phyloP scores from a whole-genome alignment of 2,329 filamentous ascomycete genomes.

The Colletotrichum caudatum region DNA sequence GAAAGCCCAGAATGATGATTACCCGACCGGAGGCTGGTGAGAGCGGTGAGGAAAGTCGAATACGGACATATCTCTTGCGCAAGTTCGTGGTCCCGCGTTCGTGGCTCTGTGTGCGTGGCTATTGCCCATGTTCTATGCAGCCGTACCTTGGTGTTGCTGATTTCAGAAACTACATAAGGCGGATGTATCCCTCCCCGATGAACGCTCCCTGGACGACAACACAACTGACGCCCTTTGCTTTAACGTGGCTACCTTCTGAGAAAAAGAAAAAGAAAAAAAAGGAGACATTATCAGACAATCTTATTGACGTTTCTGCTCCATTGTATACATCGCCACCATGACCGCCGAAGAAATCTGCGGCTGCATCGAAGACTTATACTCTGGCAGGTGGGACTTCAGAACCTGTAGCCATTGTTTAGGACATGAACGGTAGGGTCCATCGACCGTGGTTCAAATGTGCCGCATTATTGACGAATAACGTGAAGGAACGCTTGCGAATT shows the following conservation, averaged over 20 bases:
- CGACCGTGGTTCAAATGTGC: not conserved
- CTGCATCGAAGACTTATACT: conserved; percentile 41
- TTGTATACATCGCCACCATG: conserved; percentile 8
- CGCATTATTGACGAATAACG: not conserved
- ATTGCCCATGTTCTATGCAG: not conserved
- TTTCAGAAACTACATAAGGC: conserved; percentile 9
- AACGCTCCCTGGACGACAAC: not conserved
- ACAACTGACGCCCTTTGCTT: not conserved
- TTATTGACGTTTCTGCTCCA: no score
- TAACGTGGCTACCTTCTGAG: not conserved
- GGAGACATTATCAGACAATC: not conserved
- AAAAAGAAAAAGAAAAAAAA: no score
- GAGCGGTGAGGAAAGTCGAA: conserved; percentile 26
- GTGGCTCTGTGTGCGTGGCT: not conserved
- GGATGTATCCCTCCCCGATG: no score
- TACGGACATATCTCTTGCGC: not conserved
- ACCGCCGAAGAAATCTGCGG: conserved; percentile 41
- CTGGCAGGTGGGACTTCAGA: conserved; percentile 36
- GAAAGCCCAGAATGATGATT: conserved; percentile 1
- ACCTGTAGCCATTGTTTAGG: conserved; percentile 35
- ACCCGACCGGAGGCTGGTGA: not conserved
- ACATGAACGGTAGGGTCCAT: conserved; percentile 15
- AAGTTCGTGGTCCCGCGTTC: not conserved
- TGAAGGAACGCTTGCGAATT: conserved; percentile 23
- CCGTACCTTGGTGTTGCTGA: not conserved